These are phyloP conservation scores for Cystofilobasidium ferigula DNA, from an alignment of 768 basidiomycete genomes.

Conservation along the genomic window DNA sequence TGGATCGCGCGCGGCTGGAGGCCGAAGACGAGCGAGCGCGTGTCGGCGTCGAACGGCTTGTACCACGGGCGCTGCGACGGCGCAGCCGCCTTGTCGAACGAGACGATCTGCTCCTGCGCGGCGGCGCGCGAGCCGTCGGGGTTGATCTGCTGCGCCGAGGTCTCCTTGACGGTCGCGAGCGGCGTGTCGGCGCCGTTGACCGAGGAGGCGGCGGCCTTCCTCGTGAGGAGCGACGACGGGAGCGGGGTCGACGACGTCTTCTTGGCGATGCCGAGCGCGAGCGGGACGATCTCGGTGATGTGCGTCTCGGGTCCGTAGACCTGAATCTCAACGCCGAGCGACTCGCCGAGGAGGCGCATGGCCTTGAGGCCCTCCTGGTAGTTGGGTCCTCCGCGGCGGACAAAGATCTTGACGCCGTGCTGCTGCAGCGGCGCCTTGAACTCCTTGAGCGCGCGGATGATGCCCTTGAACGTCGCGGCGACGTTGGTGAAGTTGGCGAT, in stretches of 20 bases:
- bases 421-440: conserved; percentile 72
- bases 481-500: conserved; percentile 99
- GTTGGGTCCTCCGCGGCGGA: conserved; percentile 93
- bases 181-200: conserved; percentile 47
- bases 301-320: conserved; percentile 97
- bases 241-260: conserved; percentile 37
- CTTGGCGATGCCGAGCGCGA: conserved; percentile 76
- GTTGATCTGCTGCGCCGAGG: conserved; percentile 32
- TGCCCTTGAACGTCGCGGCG: conserved; percentile 98
- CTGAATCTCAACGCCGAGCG: conserved; percentile 83
- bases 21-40: conserved; percentile 96
- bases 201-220: conserved; percentile 28
- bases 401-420: conserved; percentile 85
- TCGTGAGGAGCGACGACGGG: conserved; percentile 36
- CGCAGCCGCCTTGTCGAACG: conserved; percentile 50
- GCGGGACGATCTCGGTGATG: conserved; percentile 96
- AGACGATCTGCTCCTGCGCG: conserved; percentile 76
- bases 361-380: conserved; percentile 98
- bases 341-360: conserved; percentile 91
- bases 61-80: conserved; percentile 55
- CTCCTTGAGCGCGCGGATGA: conserved; percentile 92
- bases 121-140: conserved; percentile 64
- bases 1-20: conserved; percentile 99
- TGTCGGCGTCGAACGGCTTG: conserved; percentile 82
- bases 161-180: conserved; percentile 35